Conservation (phyloP, 2,329 filamentous ascomycete genomes). For the Xylariaceae sp. region DNA sequence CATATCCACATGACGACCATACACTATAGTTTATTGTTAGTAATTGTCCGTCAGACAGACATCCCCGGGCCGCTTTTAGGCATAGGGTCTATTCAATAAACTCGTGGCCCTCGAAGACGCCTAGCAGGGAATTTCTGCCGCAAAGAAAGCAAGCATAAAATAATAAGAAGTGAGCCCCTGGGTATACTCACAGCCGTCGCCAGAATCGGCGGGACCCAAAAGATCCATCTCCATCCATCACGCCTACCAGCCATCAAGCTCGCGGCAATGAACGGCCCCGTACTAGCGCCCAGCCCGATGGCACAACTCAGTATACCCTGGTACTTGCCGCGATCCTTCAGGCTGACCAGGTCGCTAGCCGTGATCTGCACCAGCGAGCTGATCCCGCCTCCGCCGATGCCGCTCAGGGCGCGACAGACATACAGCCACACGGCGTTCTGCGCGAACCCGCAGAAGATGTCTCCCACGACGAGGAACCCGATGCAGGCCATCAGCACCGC, state of each 20-base stretch:
- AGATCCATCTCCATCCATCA: conserved; percentile 28
- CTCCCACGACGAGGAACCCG: conserved; percentile 48
- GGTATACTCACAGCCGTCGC: conserved; percentile 6
- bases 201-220: conserved; percentile 29
- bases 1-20: conserved; percentile 11
- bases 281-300: conserved; percentile 28
- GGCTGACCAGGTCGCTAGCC: conserved; percentile 39
- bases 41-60: neutral
- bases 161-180: neutral
- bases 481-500: conserved; percentile 41
- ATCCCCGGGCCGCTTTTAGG: too few species aligned
- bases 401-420: conserved; percentile 35
- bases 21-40: conserved; percentile 4
- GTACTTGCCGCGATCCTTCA: conserved; percentile 41
- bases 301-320: conserved; percentile 35
- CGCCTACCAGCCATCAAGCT: conserved; percentile 4
- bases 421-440: conserved; percentile 34
- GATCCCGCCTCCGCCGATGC: conserved; percentile 35
- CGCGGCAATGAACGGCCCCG: conserved; percentile 33
- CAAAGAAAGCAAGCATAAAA: neutral
- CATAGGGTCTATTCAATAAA: neutral
- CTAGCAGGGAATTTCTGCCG: neutral
- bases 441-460: conserved; percentile 37
- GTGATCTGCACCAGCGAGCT: conserved; percentile 40
- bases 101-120: neutral